These are phyloP conservation scores for Neotropicomus parvogracilis DNA, from an alignment of 1,284 basidiomycete genomes.

Conservation along the genomic window DNA sequence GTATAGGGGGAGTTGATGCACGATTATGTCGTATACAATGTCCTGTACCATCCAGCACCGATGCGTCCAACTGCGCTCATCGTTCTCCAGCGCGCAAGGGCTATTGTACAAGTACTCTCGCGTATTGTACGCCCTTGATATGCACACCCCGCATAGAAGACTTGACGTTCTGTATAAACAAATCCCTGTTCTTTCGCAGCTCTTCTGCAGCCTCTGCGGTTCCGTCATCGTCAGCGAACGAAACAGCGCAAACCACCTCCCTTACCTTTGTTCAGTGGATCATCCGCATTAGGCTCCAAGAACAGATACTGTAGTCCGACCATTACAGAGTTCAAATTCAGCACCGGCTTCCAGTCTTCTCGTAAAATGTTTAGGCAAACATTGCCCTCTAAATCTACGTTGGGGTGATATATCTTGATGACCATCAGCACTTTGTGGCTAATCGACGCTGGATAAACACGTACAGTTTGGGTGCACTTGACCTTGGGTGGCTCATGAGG, in stretches of 20 bases:
- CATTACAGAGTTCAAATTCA: conserved; percentile 96
- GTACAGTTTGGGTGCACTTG: conserved; percentile 91
- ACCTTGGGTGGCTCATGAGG: conserved; percentile 99
- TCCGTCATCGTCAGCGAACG: conserved; percentile 18
- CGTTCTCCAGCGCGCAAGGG: conserved; percentile 1
- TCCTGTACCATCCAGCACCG: neutral
- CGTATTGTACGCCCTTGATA: conserved; percentile 76
- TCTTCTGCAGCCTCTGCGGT: conserved; percentile 89
- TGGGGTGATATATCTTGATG: conserved; percentile 94
- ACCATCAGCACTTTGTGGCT: conserved; percentile 4
- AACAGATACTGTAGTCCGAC: conserved; percentile 98
- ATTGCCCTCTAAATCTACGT: conserved; percentile 96
- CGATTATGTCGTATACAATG: conserved; percentile 1
- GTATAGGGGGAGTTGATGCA: conserved; percentile 73
- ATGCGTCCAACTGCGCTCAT: neutral
- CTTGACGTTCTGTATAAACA: conserved; percentile 81
- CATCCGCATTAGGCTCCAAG: conserved; percentile 97
- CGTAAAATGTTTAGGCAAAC: conserved; percentile 96
- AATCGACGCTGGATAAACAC: conserved; percentile 23
- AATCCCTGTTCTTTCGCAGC: conserved; percentile 78
- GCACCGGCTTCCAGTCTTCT: conserved; percentile 99
- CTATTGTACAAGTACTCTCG: conserved; percentile 60
- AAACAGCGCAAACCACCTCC: neutral
- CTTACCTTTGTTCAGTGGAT: conserved; percentile 96
- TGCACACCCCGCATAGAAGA: conserved; percentile 75